Evolutionary conservation across 768 basidiomycete genomes (phyloP), one percentile per base, ranked within the genome.

Genomic region (Cantharellus anzutake): DNA sequence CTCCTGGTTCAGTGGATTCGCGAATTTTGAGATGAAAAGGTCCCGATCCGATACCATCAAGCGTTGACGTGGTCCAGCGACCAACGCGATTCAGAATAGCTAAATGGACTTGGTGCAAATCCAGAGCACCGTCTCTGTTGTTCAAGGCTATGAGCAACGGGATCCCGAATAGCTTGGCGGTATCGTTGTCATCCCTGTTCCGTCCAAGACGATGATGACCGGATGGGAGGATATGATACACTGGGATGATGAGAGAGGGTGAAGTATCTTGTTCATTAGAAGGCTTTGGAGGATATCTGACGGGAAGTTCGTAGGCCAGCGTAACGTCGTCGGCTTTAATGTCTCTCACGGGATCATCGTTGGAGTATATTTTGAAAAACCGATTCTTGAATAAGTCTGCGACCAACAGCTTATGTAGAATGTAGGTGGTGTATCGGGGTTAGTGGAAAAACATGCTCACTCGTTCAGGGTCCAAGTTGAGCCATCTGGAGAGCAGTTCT

Each of bases 311-410:
- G 69, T 80, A 92, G 4, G 73, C 64, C 20, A 65, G 42, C 51
- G 69, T 70, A 61, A 70, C 68, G 41, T 55, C 61, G 62, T 70
- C 76, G n/a, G 80, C 76, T 29, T 73, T 68, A 78, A 88, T 81
- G 51, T 96, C 92, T 38, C 78, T 75, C 42, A 85, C 81, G 35
- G 76, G 69, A 34, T 84, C 72, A 58, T 70, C 74, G 67, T 99
- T 92, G 58, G 84, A 79, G 59, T 87, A 81, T 67, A 79, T 83
- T 71, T 87, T 87, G 75, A 86, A 98, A 70, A 96, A 85, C 51
- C 80, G 80, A 66, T 79, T 71, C 63, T 73, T 80, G 70, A 87
- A 98, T 40, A 84, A 78, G 68, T 99, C 96, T 65, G 86, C 69
- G 2, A 85, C 89, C 39, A 94, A 70, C 11, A 96, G 79, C 92